phyloP scores from a whole-genome alignment of 2,329 filamentous ascomycete species.

The Xylariaceae sp. region DNA sequence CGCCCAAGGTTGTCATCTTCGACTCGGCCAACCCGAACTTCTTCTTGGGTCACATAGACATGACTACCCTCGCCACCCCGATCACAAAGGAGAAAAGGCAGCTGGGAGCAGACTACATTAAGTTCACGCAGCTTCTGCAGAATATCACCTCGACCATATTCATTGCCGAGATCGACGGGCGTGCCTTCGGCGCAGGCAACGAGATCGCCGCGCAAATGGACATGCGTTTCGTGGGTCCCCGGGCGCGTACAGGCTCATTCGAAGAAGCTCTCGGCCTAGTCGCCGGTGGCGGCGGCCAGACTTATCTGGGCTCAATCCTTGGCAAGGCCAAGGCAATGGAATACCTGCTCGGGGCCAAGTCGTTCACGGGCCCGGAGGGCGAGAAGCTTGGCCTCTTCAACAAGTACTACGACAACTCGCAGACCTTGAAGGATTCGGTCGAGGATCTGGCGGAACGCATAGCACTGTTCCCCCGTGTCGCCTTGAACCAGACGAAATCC shows the following conservation, averaged over 20 bases:
- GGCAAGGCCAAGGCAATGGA: conserved; percentile 1
- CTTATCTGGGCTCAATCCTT: neutral
- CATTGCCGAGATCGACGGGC: conserved; percentile 5
- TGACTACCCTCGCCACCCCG: neutral
- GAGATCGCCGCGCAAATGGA: conserved; percentile 5
- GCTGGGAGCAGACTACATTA: neutral
- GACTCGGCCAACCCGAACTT: conserved; percentile 1
- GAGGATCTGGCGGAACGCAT: conserved; percentile 1
- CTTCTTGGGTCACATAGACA: conserved; percentile 1
- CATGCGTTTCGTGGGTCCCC: conserved; percentile 4
- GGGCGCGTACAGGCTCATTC: conserved; percentile 1
- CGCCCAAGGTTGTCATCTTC: conserved; percentile 3
- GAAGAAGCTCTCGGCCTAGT: conserved; percentile 3
- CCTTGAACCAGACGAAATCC: conserved; percentile 2
- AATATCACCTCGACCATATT: conserved; percentile 5
- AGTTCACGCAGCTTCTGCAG: conserved; percentile 2
- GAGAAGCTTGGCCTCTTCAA: conserved; percentile 1
- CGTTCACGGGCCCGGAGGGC: neutral
- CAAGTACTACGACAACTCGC: neutral
- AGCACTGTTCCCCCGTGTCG: conserved; percentile 2
- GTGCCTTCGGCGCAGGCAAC: conserved; percentile 6
- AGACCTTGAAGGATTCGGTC: neutral
- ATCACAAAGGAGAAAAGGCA: conserved; percentile 2
- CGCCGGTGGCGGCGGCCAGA: conserved; percentile 1
- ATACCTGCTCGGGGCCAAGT: conserved; percentile 1